Evolutionary conservation across 306 rosid genomes (phyloP), one percentile per base, ranked within the genome.

Genomic region (Crataegus laevigata): DNA sequence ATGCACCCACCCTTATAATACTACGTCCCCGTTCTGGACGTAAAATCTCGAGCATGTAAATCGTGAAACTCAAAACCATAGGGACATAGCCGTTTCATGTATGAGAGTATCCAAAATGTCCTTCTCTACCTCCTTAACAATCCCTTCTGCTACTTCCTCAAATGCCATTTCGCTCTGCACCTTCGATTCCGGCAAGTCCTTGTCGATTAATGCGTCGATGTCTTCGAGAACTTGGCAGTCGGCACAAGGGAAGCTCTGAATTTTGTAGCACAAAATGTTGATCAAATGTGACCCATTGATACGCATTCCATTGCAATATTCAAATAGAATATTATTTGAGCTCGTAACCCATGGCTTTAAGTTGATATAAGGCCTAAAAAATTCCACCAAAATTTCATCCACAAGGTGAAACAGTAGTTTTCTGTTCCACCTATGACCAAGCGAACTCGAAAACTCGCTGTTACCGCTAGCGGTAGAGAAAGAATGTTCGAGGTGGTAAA

Each of bases 171-270:
- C 84, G 4, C 59, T 57, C 9, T 83, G 76, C 59, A 57, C 29
- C 74, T 68, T 82, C 81, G 25, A 7, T 25, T 68, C 79, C 11
- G 80, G 74, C 82, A 88, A 38, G 60, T 91, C 96, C 64, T 82
- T 74, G 15, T 86, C 97, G 1, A 94, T 77, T 79, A 94, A 80
- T 12, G 61, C 85, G 71, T 91, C 96, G 11, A 91, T 87, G 77
- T 94, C 98, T 55, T 94, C 96, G 57, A 91, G 84, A 21, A 87
- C 87, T 69, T 77, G 87, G 63, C 98, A 94, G 12, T 85, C 81
- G 0, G 84, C 84, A 18, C 87, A 28, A 19, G 90, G 91, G 57
- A 84, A 87, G 42, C 77, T 85, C 45, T 65, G 76, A 5, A 94
- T 77, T 82, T 87, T 89, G 58, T 67, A 55, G 76, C 91, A 91